A percentile compares a stretch with the other conserved stretches of the same genome.
These are phyloP conservation scores for Phytophthora citricola DNA, from an alignment of 352 stramenopile species.

Conservation along the genomic window DNA sequence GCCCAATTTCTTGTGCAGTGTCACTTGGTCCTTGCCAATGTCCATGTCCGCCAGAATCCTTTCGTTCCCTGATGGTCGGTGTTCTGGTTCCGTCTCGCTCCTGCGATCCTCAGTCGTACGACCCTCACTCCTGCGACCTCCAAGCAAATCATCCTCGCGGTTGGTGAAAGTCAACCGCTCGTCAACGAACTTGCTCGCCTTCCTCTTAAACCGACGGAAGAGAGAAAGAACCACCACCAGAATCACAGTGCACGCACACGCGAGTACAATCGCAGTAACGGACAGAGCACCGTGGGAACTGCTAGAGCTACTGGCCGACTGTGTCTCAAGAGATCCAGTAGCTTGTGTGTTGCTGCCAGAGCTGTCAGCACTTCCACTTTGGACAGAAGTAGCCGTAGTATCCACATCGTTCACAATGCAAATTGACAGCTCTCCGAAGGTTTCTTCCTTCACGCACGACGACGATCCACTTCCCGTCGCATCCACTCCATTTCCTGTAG, in stretches of 20 bases:
- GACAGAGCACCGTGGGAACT: slow-evolving; percentile 11
- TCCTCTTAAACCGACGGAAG: slow-evolving; percentile 48
- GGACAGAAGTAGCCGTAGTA: slow-evolving; percentile 8
- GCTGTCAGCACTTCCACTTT: slow-evolving; percentile 7
- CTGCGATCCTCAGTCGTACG: slow-evolving; percentile 19
- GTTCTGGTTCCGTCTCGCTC: slow-evolving; percentile 16
- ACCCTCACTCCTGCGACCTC: slow-evolving; percentile 26
- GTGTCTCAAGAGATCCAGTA: slow-evolving; percentile 24
- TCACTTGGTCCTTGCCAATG: slow-evolving; percentile 53
- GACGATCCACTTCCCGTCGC: slow-evolving; percentile 15
- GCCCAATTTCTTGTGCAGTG: slow-evolving; percentile 59
- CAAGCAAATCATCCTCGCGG: slow-evolving; percentile 35
- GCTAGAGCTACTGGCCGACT: slow-evolving; percentile 16
- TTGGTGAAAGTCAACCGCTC: slow-evolving; percentile 44
- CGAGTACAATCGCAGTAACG: slow-evolving; percentile 33
- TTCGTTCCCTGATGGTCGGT: slow-evolving; percentile 7
- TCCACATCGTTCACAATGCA: slow-evolving; percentile 37
- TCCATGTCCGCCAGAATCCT: slow-evolving; percentile 56
- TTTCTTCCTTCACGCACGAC: slow-evolving; percentile 39
- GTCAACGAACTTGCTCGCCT: slow-evolving; percentile 43
- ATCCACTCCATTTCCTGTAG: slow-evolving; percentile 40
- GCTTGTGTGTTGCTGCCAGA: slow-evolving; percentile 6
- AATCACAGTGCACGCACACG: slow-evolving; percentile 30
- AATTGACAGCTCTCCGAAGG: slow-evolving; percentile 34
- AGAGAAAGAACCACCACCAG: slow-evolving; percentile 42